Evolutionary conservation across 2,329 filamentous ascomycete genomes (phyloP), one percentile per base, ranked within the genome.

Genomic region (Xylariaceae sp.): DNA sequence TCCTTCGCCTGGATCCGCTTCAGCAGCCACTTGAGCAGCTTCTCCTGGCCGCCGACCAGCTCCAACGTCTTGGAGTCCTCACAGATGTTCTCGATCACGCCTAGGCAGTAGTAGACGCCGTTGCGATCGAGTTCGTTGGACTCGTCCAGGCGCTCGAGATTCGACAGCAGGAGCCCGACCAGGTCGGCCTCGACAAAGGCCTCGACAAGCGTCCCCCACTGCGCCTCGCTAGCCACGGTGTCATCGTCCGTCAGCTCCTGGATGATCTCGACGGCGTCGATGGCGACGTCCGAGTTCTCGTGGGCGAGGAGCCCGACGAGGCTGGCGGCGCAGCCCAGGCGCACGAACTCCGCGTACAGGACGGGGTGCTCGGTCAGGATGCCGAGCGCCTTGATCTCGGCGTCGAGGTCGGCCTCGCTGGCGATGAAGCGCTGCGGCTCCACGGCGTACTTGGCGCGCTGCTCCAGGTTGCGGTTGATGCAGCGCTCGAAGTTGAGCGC

Each of bases 251-350:
- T 96, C 64, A 98, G 78, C 75, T 99, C 95, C 53, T 86, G 88
- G 48, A 99, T 85, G 45, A 97, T 90, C 75, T 98, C 90, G 48
- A 96, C 87, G 0, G 89, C 90, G 61, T 89, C 90, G 66, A 98
- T 96, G 10, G 95, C 92, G 62, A 99, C 96, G 69, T 99, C 95
- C 0, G 93, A 93, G 71, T 99, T 99, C 67, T 99, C 95, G 71
- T 99, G 95, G 16, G 93, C 89, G 47, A 99, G 78, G 50, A 99
- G 75, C 1, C 88, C 85, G 1, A 96, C 91, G 48, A 99, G 74
- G 52, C 88, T 93, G 32, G 57, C 66, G 7, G 65, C 66, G 48
- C 65, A 68, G 3, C 70, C 70, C 12, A 71, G 50, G 23, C 64
- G 63, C 44, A 67, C 68, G 23, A 72, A 69, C 54, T 71, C 68